Conservation (phyloP, 305 asterid species). For the Fraxinus platypoda region DNA sequence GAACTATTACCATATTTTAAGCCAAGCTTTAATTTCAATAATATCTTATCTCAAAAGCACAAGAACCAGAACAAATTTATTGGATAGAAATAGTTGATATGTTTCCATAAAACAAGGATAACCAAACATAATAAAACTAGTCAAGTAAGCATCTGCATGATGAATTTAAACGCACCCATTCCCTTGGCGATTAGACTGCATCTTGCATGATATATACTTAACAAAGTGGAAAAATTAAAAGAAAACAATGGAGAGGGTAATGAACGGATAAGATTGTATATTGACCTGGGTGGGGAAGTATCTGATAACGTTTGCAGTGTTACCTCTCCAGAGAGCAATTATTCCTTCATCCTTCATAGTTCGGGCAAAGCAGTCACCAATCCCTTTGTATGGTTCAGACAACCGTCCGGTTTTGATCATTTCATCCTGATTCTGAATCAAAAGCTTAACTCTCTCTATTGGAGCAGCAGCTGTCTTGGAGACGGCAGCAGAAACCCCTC, state of each 20-base stretch:
- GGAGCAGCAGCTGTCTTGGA: conserved; percentile 12
- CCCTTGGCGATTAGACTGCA: background rate
- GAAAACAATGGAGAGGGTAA: background rate
- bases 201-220: background rate
- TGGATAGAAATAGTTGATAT: background rate
- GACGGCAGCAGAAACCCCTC: conserved; percentile 11
- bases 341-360: conserved; percentile 16
- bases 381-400: conserved; percentile 21
- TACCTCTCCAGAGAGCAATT: conserved; percentile 14
- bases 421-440: conserved; percentile 19
- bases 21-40: background rate
- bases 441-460: conserved; percentile 8
- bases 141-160: background rate
- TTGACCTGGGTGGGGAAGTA: conserved; percentile 19
- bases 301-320: conserved; percentile 18
- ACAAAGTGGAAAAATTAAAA: background rate
- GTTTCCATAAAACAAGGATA: background rate
- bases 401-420: conserved; percentile 10
- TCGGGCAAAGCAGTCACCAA: conserved; percentile 11
- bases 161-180: background rate
- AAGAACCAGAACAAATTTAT: background rate
- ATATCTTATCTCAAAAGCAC: background rate
- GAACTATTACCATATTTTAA: background rate
- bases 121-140: background rate
- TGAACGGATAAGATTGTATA: background rate